phyloP scores from a whole-genome alignment of 1,284 basidiomycete species.

The Athelia sp. region DNA sequence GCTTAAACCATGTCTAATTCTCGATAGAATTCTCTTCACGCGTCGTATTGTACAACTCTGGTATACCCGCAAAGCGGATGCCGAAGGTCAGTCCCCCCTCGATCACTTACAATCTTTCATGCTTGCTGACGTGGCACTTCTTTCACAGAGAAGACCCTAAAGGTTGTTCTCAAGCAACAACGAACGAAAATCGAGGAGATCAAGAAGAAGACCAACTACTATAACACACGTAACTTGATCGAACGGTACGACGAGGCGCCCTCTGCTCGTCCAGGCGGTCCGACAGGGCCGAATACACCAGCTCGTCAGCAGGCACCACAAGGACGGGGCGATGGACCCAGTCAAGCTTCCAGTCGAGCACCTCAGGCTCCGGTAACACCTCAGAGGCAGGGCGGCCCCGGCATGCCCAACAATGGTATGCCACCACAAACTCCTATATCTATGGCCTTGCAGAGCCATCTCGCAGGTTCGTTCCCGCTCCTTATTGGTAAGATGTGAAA shows the following conservation, averaged over 20 bases:
- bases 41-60: neutral
- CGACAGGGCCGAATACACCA: constrained; percentile 8
- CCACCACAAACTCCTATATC: neutral
- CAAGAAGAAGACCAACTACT: constrained; percentile 96
- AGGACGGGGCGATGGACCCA: neutral
- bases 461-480: constrained; percentile 26
- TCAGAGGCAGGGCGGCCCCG: constrained; percentile 4
- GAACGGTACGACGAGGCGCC: constrained; percentile 81
- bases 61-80: neutral
- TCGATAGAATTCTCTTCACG: constrained; percentile 72
- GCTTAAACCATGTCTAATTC: constrained; percentile 2
- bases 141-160: constrained; percentile 59
- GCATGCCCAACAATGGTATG: neutral
- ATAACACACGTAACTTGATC: constrained; percentile 85
- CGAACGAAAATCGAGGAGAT: constrained; percentile 91
- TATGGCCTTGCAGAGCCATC: constrained; percentile 1
- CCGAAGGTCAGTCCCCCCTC: constrained; percentile 34
- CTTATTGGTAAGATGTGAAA: neutral
- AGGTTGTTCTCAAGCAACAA: constrained; percentile 73
- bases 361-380: constrained; percentile 16
- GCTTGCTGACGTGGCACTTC: neutral
- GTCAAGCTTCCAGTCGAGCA: constrained; percentile 2
- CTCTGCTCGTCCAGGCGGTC: constrained; percentile 11
- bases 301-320: neutral
- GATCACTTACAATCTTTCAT: neutral